Conservation (phyloP, 768 basidiomycete species). For the Amanita pallidorosea region DNA sequence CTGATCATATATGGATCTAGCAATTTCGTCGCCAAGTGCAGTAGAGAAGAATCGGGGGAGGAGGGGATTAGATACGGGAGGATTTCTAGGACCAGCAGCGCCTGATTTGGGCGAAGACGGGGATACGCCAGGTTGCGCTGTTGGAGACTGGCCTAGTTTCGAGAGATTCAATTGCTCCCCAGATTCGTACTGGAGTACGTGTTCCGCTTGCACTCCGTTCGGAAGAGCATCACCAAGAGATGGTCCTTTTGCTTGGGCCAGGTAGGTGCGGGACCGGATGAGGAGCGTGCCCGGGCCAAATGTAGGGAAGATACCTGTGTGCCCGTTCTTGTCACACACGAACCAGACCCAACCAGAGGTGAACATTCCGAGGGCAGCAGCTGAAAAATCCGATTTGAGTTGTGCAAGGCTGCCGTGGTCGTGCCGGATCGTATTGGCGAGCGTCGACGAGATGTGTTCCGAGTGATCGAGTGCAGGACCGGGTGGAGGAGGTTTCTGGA, state of each 20-base stretch:
- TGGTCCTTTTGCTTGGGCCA: conserved; percentile 13
- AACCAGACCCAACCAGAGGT: conserved; percentile 84
- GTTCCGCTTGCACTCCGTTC: neutral
- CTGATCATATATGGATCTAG: conserved; percentile 10
- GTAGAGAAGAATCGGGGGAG: neutral
- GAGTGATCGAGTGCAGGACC: conserved; percentile 24
- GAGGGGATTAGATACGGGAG: conserved; percentile 8
- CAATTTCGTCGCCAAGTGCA: neutral
- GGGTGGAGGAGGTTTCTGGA: conserved; percentile 35
- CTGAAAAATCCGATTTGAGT: conserved; percentile 66
- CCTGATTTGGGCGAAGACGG: conserved; percentile 36
- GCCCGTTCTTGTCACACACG: conserved; percentile 54
- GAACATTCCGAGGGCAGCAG: conserved; percentile 69
- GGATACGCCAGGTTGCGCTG: conserved; percentile 18
- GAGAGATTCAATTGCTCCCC: neutral
- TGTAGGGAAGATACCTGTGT: conserved; percentile 68
- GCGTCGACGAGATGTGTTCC: conserved; percentile 20
- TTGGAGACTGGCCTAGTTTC: conserved; percentile 13
- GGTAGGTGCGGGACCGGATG: conserved; percentile 44
- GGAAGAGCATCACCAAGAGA: conserved; percentile 7
- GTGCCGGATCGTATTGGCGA: conserved; percentile 24
- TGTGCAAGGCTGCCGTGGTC: conserved; percentile 56
- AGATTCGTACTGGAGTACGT: conserved; percentile 2
- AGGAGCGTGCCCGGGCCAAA: conserved; percentile 86
- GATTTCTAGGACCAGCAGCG: conserved; percentile 18